phyloP scores from a whole-genome alignment of 2,329 filamentous ascomycete genomes.

The Xylaria polymorpha region DNA sequence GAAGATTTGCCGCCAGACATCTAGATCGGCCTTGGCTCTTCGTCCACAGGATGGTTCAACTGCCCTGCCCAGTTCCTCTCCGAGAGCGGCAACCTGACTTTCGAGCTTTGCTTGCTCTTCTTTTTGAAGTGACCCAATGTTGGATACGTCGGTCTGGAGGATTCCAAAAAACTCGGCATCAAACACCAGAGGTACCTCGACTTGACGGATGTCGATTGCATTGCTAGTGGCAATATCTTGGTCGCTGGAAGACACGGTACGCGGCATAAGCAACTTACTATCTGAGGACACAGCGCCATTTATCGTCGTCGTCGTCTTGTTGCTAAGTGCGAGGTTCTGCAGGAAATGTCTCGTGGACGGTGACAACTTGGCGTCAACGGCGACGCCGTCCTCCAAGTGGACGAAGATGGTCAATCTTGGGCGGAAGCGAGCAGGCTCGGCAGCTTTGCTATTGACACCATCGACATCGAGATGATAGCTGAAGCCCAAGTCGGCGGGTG shows the following conservation, averaged over 20 bases:
- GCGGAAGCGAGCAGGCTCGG: conserved; percentile 62
- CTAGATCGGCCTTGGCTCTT: conserved; percentile 72
- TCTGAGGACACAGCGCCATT: background rate
- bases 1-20: conserved; percentile 83
- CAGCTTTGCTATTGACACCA: conserved; percentile 60
- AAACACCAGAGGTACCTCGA: conserved; percentile 82
- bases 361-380: conserved; percentile 75
- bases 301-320: background rate
- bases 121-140: conserved; percentile 74
- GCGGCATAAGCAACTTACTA: background rate
- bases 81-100: conserved; percentile 71
- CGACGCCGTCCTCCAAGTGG: conserved; percentile 72
- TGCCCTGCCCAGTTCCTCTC: conserved; percentile 71
- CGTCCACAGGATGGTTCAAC: conserved; percentile 72
- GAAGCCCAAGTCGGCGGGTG: conserved; percentile 52
- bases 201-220: conserved; percentile 49
- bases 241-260: background rate
- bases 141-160: conserved; percentile 76
- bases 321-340: conserved; percentile 65
- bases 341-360: conserved; percentile 73
- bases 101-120: conserved; percentile 73
- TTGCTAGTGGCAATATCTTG: conserved; percentile 4
- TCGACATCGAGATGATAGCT: conserved; percentile 64
- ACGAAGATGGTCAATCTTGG: conserved; percentile 78
- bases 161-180: conserved; percentile 84